Base-by-base conservation (phyloP, 768 basidiomycete species). In the Kwoniella botswanensis region DNA sequence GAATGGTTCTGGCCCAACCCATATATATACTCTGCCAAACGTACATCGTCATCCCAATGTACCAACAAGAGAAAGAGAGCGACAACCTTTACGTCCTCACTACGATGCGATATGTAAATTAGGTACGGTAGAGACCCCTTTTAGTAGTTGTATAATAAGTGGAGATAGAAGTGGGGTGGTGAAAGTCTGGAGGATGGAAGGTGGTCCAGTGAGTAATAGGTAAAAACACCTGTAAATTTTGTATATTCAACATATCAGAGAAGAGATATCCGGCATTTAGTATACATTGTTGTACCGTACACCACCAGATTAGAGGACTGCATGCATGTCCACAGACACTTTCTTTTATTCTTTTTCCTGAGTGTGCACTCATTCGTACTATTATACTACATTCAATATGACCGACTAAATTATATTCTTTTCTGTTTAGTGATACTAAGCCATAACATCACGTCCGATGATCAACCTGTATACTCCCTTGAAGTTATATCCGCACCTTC, bases 41-140 rank as follows among this genome's bases (percentile, higher is more conserved):
- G 44, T 66, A 35, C 69, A 71, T 69, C 50, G 74, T 65, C 59
- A 64, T 90, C 24, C 80, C 82, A 77, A 86, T 17, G 68, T 89
- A 18, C 83, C 93, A 74, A 91, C 94, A 65, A 90, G 89, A 15
- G 88, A 91, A 61, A 91, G 90, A 79, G 93, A 96, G 78, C 90
- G 94, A 79, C 91, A 90, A 64, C 85, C 97, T 22, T 85, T 98
- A 42, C 90, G 90, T 80, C 88, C 91, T 6, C 97, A 98, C 79
- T 93, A 94, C 75, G 95, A 98, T 79, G 89, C 93, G 2, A 89
- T 98, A 21, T 93, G 92, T 5, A 89, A 92, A 1, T 83, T 99
- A 44, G 89, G 89, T 0, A 92, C 91, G 73, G 89, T 99, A 64
- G 93, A 97, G 73, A 91, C 94, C 0, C 94, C 96, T 1, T 98